These are phyloP conservation scores for Candida sphagnicola DNA, from an alignment of 805 yeast genomes.

Conservation along the genomic window DNA sequence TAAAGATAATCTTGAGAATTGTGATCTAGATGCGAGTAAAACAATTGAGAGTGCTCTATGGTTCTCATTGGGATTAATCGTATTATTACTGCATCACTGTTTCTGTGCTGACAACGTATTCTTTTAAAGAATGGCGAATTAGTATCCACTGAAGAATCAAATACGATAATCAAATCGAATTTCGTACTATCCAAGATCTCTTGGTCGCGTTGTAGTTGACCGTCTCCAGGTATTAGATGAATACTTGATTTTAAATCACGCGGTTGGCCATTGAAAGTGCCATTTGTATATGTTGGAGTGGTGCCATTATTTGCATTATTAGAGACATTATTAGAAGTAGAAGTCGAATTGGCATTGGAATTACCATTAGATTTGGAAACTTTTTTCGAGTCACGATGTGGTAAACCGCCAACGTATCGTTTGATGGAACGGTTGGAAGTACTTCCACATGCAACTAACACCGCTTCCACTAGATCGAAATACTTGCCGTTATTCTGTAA, in stretches of 20 bases:
- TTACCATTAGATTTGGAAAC: constrained; percentile 8
- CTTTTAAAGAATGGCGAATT: constrained; percentile 22
- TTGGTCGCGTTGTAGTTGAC: constrained; percentile 19
- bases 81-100: constrained; percentile 49
- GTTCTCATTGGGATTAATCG: constrained; percentile 75
- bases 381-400: constrained; percentile 41
- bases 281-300: background rate
- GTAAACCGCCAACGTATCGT: constrained; percentile 58
- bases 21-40: constrained; percentile 25
- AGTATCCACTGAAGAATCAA: constrained; percentile 59
- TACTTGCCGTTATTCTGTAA: constrained; percentile 61
- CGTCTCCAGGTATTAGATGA: constrained; percentile 44
- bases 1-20: constrained; percentile 44
- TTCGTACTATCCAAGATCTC: constrained; percentile 18
- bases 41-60: constrained; percentile 71
- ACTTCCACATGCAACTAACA: constrained; percentile 65
- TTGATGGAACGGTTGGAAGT: constrained; percentile 42
- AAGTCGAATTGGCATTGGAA: background rate
- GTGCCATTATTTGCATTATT: no score
- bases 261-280: background rate
- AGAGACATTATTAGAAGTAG: background rate
- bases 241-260: constrained; percentile 14
- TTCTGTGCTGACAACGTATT: constrained; percentile 25
- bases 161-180: constrained; percentile 59
- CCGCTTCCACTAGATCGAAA: constrained; percentile 70